phyloP scores from a whole-genome alignment of 305 asterid species.

The Fraxinus sp. region DNA sequence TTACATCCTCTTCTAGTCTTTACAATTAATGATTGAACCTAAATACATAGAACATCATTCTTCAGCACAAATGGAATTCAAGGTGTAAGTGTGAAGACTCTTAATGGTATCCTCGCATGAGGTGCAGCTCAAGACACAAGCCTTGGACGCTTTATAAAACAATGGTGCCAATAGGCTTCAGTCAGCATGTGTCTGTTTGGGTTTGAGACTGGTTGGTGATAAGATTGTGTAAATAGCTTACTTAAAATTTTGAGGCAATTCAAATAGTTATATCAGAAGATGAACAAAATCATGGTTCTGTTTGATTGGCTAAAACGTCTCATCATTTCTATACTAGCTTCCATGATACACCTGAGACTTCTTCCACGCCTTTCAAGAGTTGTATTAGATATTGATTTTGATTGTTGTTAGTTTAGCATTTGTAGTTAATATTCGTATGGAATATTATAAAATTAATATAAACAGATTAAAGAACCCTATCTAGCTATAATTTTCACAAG shows the following conservation, averaged over 20 bases:
- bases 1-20: neutral
- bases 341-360: neutral
- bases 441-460: no score
- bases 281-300: neutral
- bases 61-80: neutral
- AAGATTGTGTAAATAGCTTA: neutral
- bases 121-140: neutral
- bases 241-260: neutral
- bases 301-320: neutral
- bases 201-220: neutral
- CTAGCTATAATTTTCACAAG: neutral
- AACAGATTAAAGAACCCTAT: neutral
- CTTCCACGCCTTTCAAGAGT: neutral
- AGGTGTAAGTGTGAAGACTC: neutral
- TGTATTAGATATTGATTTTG: neutral
- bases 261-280: neutral
- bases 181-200: neutral
- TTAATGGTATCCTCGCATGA: neutral
- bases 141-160: neutral
- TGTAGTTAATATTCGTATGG: neutral
- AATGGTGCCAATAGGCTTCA: neutral
- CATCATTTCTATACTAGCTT: neutral
- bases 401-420: neutral
- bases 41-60: neutral
- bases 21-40: neutral